Conservation (phyloP, 2,329 filamentous ascomycete species). For the Nemania sp. region DNA sequence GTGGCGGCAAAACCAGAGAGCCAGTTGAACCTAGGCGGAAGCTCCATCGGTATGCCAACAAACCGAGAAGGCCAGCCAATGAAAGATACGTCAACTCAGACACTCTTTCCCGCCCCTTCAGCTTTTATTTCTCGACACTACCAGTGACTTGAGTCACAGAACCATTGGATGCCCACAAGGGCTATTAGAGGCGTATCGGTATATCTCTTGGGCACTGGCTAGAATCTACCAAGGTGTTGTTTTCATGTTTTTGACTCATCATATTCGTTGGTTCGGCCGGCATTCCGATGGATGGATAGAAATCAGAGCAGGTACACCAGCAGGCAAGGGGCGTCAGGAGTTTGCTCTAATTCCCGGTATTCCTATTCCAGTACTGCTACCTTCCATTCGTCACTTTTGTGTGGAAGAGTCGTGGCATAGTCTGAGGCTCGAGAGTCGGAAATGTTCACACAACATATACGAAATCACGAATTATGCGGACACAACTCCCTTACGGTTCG, state of each 20-base stretch:
- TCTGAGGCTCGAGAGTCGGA: background rate
- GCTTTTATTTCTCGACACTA: background rate
- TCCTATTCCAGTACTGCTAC: constrained; percentile 2
- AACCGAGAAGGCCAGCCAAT: background rate
- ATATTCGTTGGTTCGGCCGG: constrained; percentile 3
- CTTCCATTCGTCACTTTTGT: background rate
- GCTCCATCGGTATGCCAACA: background rate
- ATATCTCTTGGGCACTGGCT: background rate
- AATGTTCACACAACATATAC: constrained; percentile 2
- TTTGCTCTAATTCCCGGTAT: constrained; percentile 18
- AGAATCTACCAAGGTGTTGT: constrained; percentile 4
- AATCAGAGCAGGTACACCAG: background rate
- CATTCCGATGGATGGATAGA: constrained; percentile 16
- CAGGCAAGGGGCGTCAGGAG: constrained; percentile 1
- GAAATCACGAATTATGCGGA: constrained; percentile 18
- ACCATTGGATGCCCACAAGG: background rate
- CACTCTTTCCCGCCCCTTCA: background rate
- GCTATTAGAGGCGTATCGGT: background rate
- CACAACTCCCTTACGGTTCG: background rate
- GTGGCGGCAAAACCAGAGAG: background rate
- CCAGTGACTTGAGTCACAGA: constrained; percentile 7
- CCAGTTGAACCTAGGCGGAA: background rate
- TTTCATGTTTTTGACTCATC: constrained; percentile 9
- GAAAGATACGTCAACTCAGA: background rate
- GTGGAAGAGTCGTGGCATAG: background rate